Evolutionary conservation across 2,329 filamentous ascomycete species (phyloP).

Genomic region (Bipolaris oryzae): DNA sequence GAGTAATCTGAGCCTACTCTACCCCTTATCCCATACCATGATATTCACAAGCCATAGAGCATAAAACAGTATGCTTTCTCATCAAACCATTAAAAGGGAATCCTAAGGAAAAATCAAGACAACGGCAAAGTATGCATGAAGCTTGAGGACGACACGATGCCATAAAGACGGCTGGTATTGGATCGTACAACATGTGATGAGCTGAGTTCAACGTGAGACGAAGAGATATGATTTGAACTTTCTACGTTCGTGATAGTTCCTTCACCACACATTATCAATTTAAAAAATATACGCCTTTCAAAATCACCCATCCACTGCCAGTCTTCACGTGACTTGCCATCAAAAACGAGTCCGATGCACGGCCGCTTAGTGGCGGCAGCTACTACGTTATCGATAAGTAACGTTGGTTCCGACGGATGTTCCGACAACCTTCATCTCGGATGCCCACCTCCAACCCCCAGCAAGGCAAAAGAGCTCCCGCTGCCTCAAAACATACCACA

Average conservation of each 20-base stretch:
- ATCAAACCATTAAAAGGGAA: not conserved
- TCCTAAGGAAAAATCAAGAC: not conserved
- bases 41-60: not conserved
- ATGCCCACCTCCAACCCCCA: constrained; percentile 2
- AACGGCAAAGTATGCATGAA: too few relatives aligned
- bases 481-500: not conserved
- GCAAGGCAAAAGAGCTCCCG: not conserved
- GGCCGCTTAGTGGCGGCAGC: constrained; percentile 27
- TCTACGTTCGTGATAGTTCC: too few relatives aligned
- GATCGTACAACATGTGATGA: too few relatives aligned
- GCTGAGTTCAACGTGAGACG: too few relatives aligned
- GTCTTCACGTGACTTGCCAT: not conserved
- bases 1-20: not conserved
- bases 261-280: too few relatives aligned
- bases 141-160: not conserved
- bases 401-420: constrained; percentile 9
- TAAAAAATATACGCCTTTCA: too few relatives aligned
- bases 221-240: too few relatives aligned
- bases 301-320: too few relatives aligned
- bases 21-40: not conserved
- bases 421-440: constrained; percentile 14
- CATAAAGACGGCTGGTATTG: too few relatives aligned
- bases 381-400: constrained; percentile 2
- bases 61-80: not conserved
- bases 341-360: constrained; percentile 11